A percentile compares a stretch with the other conserved stretches of the same genome.
Evolutionary conservation across 1,139 yeast genomes (phyloP).

Genomic region (Torulaspora globosa): DNA sequence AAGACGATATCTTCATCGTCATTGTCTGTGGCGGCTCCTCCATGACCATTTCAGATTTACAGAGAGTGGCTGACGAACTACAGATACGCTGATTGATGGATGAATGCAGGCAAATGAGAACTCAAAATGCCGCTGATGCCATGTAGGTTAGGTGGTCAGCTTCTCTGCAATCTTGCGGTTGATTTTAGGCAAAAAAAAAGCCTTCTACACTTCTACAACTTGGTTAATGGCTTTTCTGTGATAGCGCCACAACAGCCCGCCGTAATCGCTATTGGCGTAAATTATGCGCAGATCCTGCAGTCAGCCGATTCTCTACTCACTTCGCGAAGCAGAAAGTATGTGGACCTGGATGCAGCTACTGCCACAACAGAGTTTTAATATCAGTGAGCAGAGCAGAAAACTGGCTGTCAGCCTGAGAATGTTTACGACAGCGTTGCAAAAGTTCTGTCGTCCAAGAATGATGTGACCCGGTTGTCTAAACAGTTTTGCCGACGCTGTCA

Average conservation of each 20-base stretch:
- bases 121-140: not conserved
- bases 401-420: too few species aligned
- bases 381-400: not conserved
- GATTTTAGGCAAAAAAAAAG: not conserved
- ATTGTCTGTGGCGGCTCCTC: constrained; percentile 9
- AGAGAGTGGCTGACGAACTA: constrained; percentile 24
- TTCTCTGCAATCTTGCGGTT: not conserved
- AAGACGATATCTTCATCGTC: not conserved
- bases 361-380: not conserved
- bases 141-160: not conserved
- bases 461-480: not conserved
- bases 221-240: not conserved
- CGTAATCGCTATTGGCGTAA: not conserved
- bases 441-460: not conserved
- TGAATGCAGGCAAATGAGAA: not conserved
- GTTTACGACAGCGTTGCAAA: not conserved
- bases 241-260: not conserved
- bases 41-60: constrained; percentile 32
- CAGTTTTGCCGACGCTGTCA: not conserved
- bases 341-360: not conserved
- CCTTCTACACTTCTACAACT: not conserved
- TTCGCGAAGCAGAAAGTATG: not conserved
- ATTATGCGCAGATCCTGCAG: not conserved
- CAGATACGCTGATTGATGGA: not conserved
- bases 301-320: not conserved